Conservation (phyloP, 352 stramenopile genomes). For the Globisporangium camurandrum region DNA sequence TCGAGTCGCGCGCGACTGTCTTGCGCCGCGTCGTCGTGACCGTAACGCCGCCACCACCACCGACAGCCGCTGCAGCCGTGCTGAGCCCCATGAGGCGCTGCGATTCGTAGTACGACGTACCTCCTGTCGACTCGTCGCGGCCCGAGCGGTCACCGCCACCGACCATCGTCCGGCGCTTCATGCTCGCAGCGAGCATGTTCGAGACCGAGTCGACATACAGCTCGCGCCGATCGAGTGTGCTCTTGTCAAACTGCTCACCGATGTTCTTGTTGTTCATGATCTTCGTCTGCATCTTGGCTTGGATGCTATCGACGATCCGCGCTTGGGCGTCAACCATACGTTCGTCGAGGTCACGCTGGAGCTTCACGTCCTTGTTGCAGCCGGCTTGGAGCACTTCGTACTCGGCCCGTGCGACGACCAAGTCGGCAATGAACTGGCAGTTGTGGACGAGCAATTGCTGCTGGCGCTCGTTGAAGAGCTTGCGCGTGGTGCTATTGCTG, state of each 20-base stretch:
- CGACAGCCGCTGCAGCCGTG: constrained; percentile 1
- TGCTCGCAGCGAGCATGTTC: constrained; percentile 68
- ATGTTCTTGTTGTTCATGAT: constrained; percentile 90
- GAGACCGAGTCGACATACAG: constrained; percentile 73
- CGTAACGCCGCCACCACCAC: not conserved
- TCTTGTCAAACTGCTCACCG: constrained; percentile 83
- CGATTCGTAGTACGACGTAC: constrained; percentile 37
- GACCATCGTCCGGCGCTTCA: constrained; percentile 60
- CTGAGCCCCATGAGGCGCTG: constrained; percentile 26
- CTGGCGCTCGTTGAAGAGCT: constrained; percentile 77
- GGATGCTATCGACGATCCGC: constrained; percentile 63
- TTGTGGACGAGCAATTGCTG: constrained; percentile 72
- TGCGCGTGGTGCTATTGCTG: constrained; percentile 19
- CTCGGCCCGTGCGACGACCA: constrained; percentile 68
- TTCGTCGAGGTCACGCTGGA: constrained; percentile 36
- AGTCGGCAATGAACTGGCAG: constrained; percentile 74
- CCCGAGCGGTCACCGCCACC: constrained; percentile 8
- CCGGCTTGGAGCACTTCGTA: constrained; percentile 64
- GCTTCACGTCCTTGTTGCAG: constrained; percentile 56
- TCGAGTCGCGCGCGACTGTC: constrained; percentile 11
- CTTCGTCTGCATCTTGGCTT: constrained; percentile 72
- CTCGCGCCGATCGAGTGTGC: constrained; percentile 62
- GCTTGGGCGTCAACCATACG: constrained; percentile 62
- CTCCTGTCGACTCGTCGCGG: constrained; percentile 9
- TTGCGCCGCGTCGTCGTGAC: constrained; percentile 21